Conservation (phyloP, 257 asterid genomes). For the Oldenlandia corymbosa region DNA sequence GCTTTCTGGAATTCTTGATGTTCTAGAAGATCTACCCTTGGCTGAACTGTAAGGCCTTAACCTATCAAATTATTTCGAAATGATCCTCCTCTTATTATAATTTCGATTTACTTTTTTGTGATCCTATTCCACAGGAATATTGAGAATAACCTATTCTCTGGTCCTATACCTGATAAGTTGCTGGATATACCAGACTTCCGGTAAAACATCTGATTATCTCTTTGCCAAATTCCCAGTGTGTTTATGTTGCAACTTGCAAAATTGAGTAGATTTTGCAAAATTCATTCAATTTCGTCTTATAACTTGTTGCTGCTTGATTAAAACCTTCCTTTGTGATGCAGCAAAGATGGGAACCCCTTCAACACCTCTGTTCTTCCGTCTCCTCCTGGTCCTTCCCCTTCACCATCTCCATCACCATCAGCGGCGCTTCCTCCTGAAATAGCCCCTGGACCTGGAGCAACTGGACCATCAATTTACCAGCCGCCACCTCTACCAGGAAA, state of each 20-base stretch:
- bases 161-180: constrained; percentile 74
- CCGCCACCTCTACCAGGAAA: constrained; percentile 29
- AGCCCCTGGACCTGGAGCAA: constrained; percentile 25
- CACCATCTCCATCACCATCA: constrained; percentile 45
- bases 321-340: constrained; percentile 25
- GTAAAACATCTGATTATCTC: constrained; percentile 26
- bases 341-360: constrained; percentile 84
- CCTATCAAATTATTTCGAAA: constrained; percentile 1
- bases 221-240: too few species aligned
- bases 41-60: constrained; percentile 51
- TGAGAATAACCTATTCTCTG: constrained; percentile 85
- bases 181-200: constrained; percentile 71
- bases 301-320: not conserved
- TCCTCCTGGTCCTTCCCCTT: constrained; percentile 56
- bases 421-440: constrained; percentile 44
- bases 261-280: too few species aligned
- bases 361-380: constrained; percentile 73
- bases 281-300: not conserved
- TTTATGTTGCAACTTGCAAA: too few species aligned
- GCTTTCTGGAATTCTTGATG: constrained; percentile 75
- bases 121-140: constrained; percentile 47
- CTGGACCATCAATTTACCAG: constrained; percentile 38
- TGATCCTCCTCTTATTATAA: constrained; percentile 10
- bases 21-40: constrained; percentile 74
- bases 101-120: not conserved